Evolutionary conservation across 1,139 yeast species (phyloP).

Genomic region (Debaryomycetaceae sp.): DNA sequence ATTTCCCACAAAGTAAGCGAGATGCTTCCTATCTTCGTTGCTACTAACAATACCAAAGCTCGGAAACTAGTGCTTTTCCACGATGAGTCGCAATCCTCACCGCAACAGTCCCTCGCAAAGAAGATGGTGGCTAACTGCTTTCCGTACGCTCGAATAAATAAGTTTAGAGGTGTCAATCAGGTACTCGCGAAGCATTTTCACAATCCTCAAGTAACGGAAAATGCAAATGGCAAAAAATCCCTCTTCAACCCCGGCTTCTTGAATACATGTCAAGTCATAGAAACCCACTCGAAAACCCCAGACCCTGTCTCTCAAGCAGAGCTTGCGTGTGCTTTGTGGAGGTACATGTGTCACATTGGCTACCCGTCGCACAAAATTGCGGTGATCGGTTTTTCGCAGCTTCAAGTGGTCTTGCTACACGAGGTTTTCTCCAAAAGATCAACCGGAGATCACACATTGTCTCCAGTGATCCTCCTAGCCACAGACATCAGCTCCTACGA

Average conservation of each 20-base stretch:
- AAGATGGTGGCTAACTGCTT: background rate
- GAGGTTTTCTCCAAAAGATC: conserved; percentile 16
- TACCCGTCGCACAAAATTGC: conserved; percentile 39
- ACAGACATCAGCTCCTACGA: conserved; percentile 2
- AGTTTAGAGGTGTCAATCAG: conserved; percentile 2
- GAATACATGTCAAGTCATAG: conserved; percentile 33
- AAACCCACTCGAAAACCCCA: conserved; percentile 16
- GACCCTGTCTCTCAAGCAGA: conserved; percentile 46
- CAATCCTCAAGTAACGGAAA: background rate
- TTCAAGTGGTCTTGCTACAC: conserved; percentile 28
- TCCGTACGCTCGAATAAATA: background rate
- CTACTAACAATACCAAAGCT: conserved; percentile 4
- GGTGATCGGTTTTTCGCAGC: conserved; percentile 38
- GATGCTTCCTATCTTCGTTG: conserved; percentile 2
- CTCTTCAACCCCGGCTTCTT: conserved; percentile 41
- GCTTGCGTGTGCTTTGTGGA: conserved; percentile 43
- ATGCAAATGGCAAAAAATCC: background rate
- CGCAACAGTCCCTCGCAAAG: background rate
- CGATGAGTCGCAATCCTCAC: background rate
- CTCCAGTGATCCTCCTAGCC: conserved; percentile 1
- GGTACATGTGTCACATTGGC: conserved; percentile 46
- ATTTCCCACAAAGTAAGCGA: conserved; percentile 1
- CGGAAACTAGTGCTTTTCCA: conserved; percentile 5
- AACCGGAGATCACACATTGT: background rate
- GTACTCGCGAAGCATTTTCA: conserved; percentile 3